Base-by-base conservation (phyloP, 106 monocot genomes). In the Hemerocallis citrina region DNA sequence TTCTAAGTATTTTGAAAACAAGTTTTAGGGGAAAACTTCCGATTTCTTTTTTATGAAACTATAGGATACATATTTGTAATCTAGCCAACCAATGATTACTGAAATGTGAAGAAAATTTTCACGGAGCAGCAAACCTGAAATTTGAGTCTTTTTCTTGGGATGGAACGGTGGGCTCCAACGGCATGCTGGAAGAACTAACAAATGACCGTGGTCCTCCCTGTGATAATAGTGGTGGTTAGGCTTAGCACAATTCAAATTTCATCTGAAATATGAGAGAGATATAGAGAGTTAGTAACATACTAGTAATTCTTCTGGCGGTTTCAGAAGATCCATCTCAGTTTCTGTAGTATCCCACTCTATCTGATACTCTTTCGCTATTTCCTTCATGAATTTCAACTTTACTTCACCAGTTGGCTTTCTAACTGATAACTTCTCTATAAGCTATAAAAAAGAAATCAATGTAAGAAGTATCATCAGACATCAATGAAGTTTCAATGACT, bases 311-410 rank as follows among this genome's bases (percentile, higher is more conserved):
- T 86, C 83, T 61, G 77, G 86, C 62, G 81, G 85, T 64, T 95
- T 81, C 59, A 90, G 83, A 70, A 95, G 90, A 72, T 95, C 95
- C 22, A 40, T 34, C 75, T 90, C 90, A 37, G 83, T 67, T 47
- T 81, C 89, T 41, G 73, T 66, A 21, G 76, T 25, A 64, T 95
- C 86, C 95, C 95, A 95, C 17, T 84, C 58, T 37, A 95, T 29
- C 61, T 84, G 82, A 69, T 67, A 81, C 54, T 90, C 86, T 56
- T 95, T 90, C 24, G 95, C 95, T 63, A 95, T 95, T 72, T 89
- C 95, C 73, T 89, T 89, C 71, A 95, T 65, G 48, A 89, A 13
- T 71, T 95, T 95, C 47, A 95, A 54, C 60, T 95, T 95, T 34
- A 75, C 64, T 66, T 84, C 86, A 27, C 89, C 95, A 62, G 57